A percentile compares a stretch with the other conserved stretches of the same genome.
phyloP scores from a whole-genome alignment of 2,329 filamentous ascomycete species.

The Aspergillus texensis region DNA sequence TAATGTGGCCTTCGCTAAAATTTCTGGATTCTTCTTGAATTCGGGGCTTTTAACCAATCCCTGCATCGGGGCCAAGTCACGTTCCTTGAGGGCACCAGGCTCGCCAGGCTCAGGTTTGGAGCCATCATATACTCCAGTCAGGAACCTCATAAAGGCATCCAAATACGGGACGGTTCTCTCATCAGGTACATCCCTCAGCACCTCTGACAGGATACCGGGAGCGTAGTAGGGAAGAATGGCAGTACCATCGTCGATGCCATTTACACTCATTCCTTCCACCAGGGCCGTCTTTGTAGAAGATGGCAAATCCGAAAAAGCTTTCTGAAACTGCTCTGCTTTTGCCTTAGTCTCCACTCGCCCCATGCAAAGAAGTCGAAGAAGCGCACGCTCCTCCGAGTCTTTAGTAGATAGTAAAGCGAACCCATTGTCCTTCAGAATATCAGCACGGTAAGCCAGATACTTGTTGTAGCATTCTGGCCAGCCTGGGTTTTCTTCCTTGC shows the following conservation, averaged over 20 bases:
- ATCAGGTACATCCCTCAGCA: constrained; percentile 25
- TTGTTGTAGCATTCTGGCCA: constrained; percentile 37
- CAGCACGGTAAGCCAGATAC: constrained; percentile 33
- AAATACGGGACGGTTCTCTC: constrained; percentile 12
- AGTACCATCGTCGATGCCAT: constrained; percentile 36
- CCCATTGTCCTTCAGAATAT: constrained; percentile 28
- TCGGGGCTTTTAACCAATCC: constrained; percentile 9
- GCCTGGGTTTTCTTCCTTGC: constrained; percentile 19
- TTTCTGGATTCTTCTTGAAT: constrained; percentile 12
- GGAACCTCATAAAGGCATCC: constrained; percentile 17
- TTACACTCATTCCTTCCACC: constrained; percentile 36
- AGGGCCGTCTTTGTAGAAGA: constrained; percentile 22
- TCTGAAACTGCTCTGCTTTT: constrained; percentile 33
- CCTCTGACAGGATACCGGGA: constrained; percentile 38
- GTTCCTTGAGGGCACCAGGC: constrained; percentile 12
- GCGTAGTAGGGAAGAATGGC: constrained; percentile 44
- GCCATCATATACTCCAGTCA: constrained; percentile 15
- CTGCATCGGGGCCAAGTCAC: constrained; percentile 16
- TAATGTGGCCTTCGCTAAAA: not conserved
- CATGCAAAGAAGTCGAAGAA: constrained; percentile 43
- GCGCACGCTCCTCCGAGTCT: constrained; percentile 32
- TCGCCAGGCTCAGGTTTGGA: constrained; percentile 2
- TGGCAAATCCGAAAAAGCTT: constrained; percentile 29
- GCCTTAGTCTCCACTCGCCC: constrained; percentile 33
- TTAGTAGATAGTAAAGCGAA: constrained; percentile 32